Conservation (phyloP, 2,329 filamentous ascomycete genomes). For the Pseudofabraea citricarpa region DNA sequence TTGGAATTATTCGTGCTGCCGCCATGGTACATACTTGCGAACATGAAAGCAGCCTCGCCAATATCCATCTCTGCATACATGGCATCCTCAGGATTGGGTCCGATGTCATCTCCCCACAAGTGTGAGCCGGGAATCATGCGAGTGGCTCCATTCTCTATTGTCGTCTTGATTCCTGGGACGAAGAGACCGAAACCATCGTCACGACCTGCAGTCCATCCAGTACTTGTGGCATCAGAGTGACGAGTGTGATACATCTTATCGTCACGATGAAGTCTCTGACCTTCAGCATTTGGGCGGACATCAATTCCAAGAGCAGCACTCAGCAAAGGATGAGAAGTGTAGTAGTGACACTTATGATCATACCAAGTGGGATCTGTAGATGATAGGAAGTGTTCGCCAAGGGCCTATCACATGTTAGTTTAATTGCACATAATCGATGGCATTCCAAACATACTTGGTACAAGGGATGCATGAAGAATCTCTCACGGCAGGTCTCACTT, state of each 20-base stretch:
- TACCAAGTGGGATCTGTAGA: conserved; percentile 14
- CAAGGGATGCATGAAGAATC: conserved; percentile 17
- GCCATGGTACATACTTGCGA: conserved; percentile 13
- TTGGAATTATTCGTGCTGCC: conserved; percentile 10
- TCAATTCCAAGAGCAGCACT: conserved; percentile 11
- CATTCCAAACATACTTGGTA: conserved; percentile 8
- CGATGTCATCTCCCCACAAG: conserved; percentile 14
- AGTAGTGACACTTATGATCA: conserved; percentile 7
- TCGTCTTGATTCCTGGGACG: conserved; percentile 11
- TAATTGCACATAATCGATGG: no score
- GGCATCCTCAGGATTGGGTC: conserved; percentile 8
- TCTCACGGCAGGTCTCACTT: conserved; percentile 11
- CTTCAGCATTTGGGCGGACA: conserved; percentile 8
- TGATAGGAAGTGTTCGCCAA: conserved; percentile 10
- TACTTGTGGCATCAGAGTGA: conserved; percentile 8
- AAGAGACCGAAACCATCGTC: conserved; percentile 12
- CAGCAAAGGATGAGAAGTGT: conserved; percentile 11
- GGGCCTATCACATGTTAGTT: conserved; percentile 2
- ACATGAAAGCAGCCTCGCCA: conserved; percentile 13
- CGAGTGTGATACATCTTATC: conserved; percentile 15
- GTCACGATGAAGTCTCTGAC: conserved; percentile 11
- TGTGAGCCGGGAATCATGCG: conserved; percentile 14
- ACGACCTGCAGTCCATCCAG: conserved; percentile 8
- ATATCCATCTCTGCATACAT: conserved; percentile 13
- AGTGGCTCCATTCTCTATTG: conserved; percentile 13